Percentiles rank a stretch among this genome's conserved stretches.
Evolutionary conservation across 108 stramenopile genomes (phyloP).

Genomic region (Cyclotella distinguenda): DNA sequence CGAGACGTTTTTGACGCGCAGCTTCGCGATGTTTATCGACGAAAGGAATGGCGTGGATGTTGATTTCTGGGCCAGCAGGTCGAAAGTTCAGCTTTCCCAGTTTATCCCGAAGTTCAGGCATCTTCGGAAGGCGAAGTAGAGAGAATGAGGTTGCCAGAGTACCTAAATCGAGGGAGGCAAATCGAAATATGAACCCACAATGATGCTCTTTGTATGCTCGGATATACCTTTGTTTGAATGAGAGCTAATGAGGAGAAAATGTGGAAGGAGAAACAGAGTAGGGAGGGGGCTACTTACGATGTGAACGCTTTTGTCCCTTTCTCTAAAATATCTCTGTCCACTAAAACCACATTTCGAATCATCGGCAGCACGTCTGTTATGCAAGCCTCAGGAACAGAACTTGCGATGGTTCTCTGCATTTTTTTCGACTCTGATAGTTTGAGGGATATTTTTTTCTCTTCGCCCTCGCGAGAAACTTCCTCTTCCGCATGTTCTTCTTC

Average conservation of each 20-base stretch:
- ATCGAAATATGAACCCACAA: constrained; percentile 88
- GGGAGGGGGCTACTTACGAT: constrained; percentile 57
- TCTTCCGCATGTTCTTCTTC: constrained; percentile 17
- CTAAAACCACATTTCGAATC: constrained; percentile 69
- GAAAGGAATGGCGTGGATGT: constrained; percentile 84
- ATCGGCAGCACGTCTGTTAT: constrained; percentile 64
- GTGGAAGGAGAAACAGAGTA: not conserved
- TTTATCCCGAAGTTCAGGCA: constrained; percentile 91
- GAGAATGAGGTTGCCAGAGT: constrained; percentile 87
- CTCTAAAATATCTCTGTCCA: constrained; percentile 94
- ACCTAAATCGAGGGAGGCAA: constrained; percentile 90
- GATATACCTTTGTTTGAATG: no score
- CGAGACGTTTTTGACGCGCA: constrained; percentile 88
- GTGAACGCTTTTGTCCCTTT: constrained; percentile 95
- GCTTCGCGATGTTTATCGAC: constrained; percentile 88
- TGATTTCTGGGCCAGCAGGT: constrained; percentile 74
- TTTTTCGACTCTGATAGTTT: not conserved
- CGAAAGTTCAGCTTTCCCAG: constrained; percentile 59
- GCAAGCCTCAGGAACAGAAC: constrained; percentile 27
- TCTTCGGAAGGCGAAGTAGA: constrained; percentile 94
- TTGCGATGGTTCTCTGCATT: constrained; percentile 32
- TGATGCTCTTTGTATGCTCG: constrained; percentile 97
- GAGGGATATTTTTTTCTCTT: constrained; percentile 5
- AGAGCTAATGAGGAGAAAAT: no score
- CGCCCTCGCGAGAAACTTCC: constrained; percentile 18